Conservation (phyloP, 495 filamentous ascomycete genomes). For the Gamarada debralockiae region DNA sequence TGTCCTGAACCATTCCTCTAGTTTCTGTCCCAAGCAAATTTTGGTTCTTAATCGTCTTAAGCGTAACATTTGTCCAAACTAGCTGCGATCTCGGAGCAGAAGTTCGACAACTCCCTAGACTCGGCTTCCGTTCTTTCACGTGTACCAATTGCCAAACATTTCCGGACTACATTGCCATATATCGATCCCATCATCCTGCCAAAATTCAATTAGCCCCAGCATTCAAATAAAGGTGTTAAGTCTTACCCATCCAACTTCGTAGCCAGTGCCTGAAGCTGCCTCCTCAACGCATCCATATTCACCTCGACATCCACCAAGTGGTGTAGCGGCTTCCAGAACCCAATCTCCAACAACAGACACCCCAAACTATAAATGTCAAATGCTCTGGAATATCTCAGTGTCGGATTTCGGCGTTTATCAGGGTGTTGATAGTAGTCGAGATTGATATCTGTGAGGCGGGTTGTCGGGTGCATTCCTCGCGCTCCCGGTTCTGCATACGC, state of each 20-base stretch:
- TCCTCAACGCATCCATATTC: slow-evolving; percentile 18
- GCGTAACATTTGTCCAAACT: slow-evolving; percentile 20
- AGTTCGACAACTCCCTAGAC: slow-evolving; percentile 11
- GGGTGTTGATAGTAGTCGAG: slow-evolving; percentile 26
- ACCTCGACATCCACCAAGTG: slow-evolving; percentile 18
- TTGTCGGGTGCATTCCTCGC: no score
- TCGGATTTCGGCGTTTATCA: slow-evolving; percentile 20
- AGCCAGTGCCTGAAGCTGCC: slow-evolving; percentile 13
- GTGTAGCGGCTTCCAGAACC: slow-evolving; percentile 49
- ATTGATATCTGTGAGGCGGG: slow-evolving; percentile 6
- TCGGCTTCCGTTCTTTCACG: slow-evolving; percentile 17
- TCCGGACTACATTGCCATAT: slow-evolving; percentile 22
- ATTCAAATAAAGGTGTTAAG: background rate
- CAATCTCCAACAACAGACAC: slow-evolving; percentile 57
- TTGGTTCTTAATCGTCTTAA: slow-evolving; percentile 1
- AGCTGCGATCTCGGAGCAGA: slow-evolving; percentile 19
- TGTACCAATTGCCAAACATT: slow-evolving; percentile 18
- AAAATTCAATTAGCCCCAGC: background rate
- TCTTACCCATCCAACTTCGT: slow-evolving; percentile 22
- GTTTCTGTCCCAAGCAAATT: background rate
- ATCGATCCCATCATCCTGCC: slow-evolving; percentile 16
- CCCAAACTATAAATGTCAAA: slow-evolving; percentile 66
- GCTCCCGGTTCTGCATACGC: background rate
- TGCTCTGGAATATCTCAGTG: slow-evolving; percentile 16
- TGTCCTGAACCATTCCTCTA: no score